Evolutionary conservation across 176 grass and related monocot species (phyloP), one percentile per base, ranked within the genome.

Genomic region (Aegilops longissima): DNA sequence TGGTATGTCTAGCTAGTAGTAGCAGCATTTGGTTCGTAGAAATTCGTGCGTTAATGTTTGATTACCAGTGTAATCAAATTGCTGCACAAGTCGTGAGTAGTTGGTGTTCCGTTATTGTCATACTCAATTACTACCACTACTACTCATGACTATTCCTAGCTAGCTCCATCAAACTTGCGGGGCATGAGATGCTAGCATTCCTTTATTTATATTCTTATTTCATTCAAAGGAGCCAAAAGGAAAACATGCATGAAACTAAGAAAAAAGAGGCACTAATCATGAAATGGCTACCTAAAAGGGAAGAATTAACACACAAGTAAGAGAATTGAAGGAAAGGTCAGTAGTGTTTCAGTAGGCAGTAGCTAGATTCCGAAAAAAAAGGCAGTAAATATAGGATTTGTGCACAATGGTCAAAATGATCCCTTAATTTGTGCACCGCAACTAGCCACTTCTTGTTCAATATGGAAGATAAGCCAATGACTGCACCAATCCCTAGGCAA

Each of bases 71-170:
- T 2, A 51, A 18, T 54, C 16, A 54, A 18, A 6, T 2, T 54
- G 16, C 5, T 54, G 12, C 16, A 54, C 16, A 18, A 54, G 51
- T 54, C 16, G 5, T 17, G 16, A 54, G 16, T 18, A 7, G 51
- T 64, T 80, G 85, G 78, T 87, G 85, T 70, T 49, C 66, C 0
- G 77, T 87, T 65, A 68, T 25, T 87, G 38, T 87, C 85, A 27
- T 73, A 3, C 54, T 64, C 58, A 2, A 59, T 70, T 24, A 8
- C 36, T 45, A 1, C 12, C 17, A 3, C 51, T 49, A 27, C 5
- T 29, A 45, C 27, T 21, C 51, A 21, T 12, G 17, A 7, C 10
- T 40, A 9, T 40, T 40, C 56, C 17, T 61, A n/a, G 20, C 56
- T 70, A 36, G 9, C 11, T 25, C 39, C 70, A 42, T 73, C 70